These are phyloP conservation scores for Arabidopsis lyrata DNA, from an alignment of 441 rosid genomes.

Conservation along the genomic window DNA sequence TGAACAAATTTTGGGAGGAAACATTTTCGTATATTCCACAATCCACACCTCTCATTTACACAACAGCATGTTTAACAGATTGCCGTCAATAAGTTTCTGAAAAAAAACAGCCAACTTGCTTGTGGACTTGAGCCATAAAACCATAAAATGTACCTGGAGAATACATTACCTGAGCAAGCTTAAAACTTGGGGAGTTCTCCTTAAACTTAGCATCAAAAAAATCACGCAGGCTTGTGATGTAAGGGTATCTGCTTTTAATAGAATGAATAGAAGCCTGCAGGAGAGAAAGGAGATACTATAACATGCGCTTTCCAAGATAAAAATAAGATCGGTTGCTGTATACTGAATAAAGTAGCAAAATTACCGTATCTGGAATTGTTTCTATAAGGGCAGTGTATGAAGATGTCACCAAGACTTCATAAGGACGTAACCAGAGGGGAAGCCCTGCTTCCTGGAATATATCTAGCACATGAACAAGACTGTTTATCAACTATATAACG, in stretches of 20 bases:
- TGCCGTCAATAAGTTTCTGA: slow-evolving; percentile 10
- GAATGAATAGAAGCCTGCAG: slow-evolving; percentile 98
- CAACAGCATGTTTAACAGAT: slow-evolving; percentile 15
- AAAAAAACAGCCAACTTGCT: slow-evolving; percentile 24
- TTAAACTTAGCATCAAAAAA: slow-evolving; percentile 89
- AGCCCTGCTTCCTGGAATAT: slow-evolving; percentile 99
- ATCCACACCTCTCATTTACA: slow-evolving; percentile 6
- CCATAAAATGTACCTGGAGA: slow-evolving; percentile 23
- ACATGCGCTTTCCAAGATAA: slow-evolving; percentile 18
- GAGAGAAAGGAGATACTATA: slow-evolving; percentile 19
- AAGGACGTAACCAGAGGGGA: slow-evolving; percentile 98
- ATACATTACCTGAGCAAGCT: slow-evolving; percentile 90
- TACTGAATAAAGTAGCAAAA: slow-evolving; percentile 10
- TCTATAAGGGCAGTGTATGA: slow-evolving; percentile 99
- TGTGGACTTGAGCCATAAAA: slow-evolving; percentile 1
- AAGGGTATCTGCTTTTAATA: slow-evolving; percentile 93
- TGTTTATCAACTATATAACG: slow-evolving; percentile 12
- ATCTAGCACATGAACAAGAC: slow-evolving; percentile 58
- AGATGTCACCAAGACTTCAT: slow-evolving; percentile 94
- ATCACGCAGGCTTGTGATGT: slow-evolving; percentile 84
- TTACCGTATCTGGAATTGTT: slow-evolving; percentile 97
- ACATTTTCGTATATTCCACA: background rate
- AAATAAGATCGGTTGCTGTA: slow-evolving; percentile 1
- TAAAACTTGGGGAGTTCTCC: slow-evolving; percentile 88
- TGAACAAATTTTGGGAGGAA: background rate